A percentile compares a stretch with the other conserved stretches of the same genome.
phyloP scores from a whole-genome alignment of 2,329 filamentous ascomycete genomes.

The Dactylella cylindrospora region DNA sequence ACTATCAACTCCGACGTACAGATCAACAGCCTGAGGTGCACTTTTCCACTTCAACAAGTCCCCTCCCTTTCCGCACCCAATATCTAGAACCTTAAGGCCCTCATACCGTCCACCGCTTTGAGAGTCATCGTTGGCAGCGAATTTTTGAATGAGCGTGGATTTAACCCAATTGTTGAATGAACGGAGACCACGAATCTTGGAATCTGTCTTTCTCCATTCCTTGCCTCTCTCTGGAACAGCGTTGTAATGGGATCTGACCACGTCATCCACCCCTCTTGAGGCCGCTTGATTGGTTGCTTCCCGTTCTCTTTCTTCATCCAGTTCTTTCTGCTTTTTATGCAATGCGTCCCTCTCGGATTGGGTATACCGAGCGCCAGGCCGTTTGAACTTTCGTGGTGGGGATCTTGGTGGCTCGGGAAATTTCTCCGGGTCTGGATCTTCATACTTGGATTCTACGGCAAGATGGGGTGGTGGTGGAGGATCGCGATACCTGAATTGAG shows the following conservation, averaged over 20 bases:
- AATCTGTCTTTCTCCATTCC: constrained; percentile 92
- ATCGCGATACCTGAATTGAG: constrained; percentile 35
- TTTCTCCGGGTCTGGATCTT: constrained; percentile 34
- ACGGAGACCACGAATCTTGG: constrained; percentile 88
- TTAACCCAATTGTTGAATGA: constrained; percentile 99
- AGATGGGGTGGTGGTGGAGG: constrained; percentile 27
- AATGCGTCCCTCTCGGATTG: constrained; percentile 29
- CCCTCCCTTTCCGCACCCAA: constrained; percentile 95
- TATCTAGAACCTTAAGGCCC: constrained; percentile 79
- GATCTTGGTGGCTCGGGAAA: constrained; percentile 11
- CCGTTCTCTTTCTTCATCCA: constrained; percentile 30
- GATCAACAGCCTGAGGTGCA: constrained; percentile 82
- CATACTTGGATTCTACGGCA: constrained; percentile 18
- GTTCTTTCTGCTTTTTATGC: constrained; percentile 17
- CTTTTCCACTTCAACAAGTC: constrained; percentile 96
- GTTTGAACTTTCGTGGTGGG: constrained; percentile 38
- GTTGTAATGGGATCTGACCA: constrained; percentile 94
- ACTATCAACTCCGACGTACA: constrained; percentile 92
- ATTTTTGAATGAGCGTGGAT: constrained; percentile 94
- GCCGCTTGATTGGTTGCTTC: constrained; percentile 26
- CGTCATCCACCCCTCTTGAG: constrained; percentile 70
- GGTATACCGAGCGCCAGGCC: constrained; percentile 29
- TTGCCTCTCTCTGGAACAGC: constrained; percentile 88
- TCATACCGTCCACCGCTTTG: constrained; percentile 54
- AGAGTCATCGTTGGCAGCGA: constrained; percentile 76